Percentiles rank a stretch among this genome's conserved stretches.
phyloP scores from a whole-genome alignment of 2,329 filamentous ascomycete species.

The Calonectria naviculata region DNA sequence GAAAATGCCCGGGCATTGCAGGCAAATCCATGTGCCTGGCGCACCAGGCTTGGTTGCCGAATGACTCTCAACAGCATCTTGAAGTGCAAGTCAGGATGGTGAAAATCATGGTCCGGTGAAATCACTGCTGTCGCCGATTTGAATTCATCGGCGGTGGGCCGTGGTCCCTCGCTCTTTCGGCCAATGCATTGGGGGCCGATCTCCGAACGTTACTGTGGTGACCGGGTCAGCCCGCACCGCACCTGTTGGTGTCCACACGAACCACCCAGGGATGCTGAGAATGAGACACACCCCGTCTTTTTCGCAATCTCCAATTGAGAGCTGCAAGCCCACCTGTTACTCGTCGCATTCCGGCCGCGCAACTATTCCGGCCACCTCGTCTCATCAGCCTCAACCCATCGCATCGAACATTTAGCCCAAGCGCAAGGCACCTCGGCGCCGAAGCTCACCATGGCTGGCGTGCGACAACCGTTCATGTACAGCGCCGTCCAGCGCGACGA shows the following conservation, averaged over 20 bases:
- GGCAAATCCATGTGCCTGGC: neutral
- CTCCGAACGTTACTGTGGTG: constrained; percentile 40
- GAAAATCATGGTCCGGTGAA: neutral
- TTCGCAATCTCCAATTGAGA: constrained; percentile 6
- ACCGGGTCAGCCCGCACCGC: constrained; percentile 27
- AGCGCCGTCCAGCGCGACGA: constrained; percentile 63
- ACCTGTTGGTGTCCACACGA: constrained; percentile 25
- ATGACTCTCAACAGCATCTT: constrained; percentile 23
- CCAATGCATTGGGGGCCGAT: constrained; percentile 24
- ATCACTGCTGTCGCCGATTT: constrained; percentile 13
- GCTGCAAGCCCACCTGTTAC: neutral
- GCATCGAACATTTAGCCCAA: neutral
- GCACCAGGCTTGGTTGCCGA: constrained; percentile 6
- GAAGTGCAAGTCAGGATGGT: neutral
- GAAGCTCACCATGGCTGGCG: constrained; percentile 40
- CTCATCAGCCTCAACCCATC: constrained; percentile 10
- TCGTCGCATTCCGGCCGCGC: neutral
- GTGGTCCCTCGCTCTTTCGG: constrained; percentile 3
- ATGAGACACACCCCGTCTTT: constrained; percentile 28
- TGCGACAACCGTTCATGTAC: constrained; percentile 77
- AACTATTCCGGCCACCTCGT: neutral
- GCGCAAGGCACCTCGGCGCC: constrained; percentile 24
- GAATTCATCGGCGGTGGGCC: constrained; percentile 6
- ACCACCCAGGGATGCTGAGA: constrained; percentile 22
- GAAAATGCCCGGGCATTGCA: constrained; percentile 20